phyloP scores from a whole-genome alignment of 495 filamentous ascomycete genomes.

The Penicillium diatomitis region DNA sequence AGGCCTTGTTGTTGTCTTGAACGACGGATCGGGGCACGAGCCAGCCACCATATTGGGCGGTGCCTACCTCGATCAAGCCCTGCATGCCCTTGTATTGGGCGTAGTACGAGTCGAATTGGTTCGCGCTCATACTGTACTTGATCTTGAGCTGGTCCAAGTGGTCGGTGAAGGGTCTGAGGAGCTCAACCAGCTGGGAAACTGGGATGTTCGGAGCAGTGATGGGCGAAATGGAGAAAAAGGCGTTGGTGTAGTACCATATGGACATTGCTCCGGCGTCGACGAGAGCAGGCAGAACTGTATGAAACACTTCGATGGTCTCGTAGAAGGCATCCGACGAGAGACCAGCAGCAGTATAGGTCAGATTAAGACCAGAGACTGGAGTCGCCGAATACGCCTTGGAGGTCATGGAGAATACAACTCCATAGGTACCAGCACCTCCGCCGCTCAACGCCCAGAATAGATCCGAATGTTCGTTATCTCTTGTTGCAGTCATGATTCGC shows the following conservation, averaged over 20 bases:
- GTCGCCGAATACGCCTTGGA: constrained; percentile 29
- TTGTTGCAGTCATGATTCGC: constrained; percentile 36
- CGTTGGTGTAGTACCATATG: constrained; percentile 26
- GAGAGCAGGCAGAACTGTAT: constrained; percentile 28
- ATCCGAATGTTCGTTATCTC: constrained; percentile 32
- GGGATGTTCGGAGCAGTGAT: constrained; percentile 16
- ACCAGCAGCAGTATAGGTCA: constrained; percentile 14
- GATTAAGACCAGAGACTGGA: constrained; percentile 8
- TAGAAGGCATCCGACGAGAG: constrained; percentile 31
- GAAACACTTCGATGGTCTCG: constrained; percentile 27
- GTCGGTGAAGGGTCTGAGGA: constrained; percentile 14
- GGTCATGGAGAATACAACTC: constrained; percentile 47
- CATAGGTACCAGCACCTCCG: constrained; percentile 53
- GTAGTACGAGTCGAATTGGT: constrained; percentile 3
- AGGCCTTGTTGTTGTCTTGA: constrained; percentile 36
- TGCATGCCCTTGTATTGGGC: constrained; percentile 5
- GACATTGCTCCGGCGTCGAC: constrained; percentile 33
- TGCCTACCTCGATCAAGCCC: constrained; percentile 6
- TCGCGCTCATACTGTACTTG: constrained; percentile 4
- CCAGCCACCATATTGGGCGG: constrained; percentile 9
- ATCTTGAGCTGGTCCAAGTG: constrained; percentile 4
- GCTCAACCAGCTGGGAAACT: constrained; percentile 2
- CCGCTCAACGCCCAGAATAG: constrained; percentile 60
- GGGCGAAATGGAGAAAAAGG: constrained; percentile 31
- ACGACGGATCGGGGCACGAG: constrained; percentile 23